A percentile compares a stretch with the other conserved stretches of the same genome.
These are phyloP conservation scores for Pseudoscleropodium purum DNA, from an alignment of 225 moss, liverwort and hornwort genomes.

Conservation along the genomic window DNA sequence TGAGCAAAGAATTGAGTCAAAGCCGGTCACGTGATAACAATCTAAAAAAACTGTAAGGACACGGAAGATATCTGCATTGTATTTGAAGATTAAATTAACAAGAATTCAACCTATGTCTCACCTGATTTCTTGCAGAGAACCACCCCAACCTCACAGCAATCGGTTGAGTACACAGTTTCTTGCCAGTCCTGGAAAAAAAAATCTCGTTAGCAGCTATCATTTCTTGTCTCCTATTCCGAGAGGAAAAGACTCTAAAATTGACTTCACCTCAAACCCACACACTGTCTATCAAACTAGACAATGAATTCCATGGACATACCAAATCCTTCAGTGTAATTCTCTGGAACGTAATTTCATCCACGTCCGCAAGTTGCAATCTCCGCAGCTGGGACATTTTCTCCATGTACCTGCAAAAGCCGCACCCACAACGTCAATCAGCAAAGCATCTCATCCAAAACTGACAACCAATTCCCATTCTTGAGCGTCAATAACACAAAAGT, in stretches of 20 bases:
- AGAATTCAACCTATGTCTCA: not conserved
- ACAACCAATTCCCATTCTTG: not conserved
- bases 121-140: slow-evolving; percentile 56
- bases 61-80: not conserved
- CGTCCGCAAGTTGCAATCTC: slow-evolving; percentile 36
- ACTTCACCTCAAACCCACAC: not conserved
- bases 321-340: slow-evolving; percentile 44
- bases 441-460: not conserved
- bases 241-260: not conserved
- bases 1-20: not conserved
- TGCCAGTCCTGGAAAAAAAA: slow-evolving; percentile 43
- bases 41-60: not conserved
- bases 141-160: slow-evolving; percentile 62
- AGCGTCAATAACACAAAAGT: not conserved
- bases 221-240: not conserved
- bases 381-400: slow-evolving; percentile 37
- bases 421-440: not conserved
- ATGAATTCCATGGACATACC: not conserved
- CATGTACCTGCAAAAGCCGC: slow-evolving; percentile 17
- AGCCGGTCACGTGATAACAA: not conserved
- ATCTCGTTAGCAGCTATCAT: not conserved
- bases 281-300: too few species aligned
- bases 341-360: slow-evolving; percentile 40
- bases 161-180: slow-evolving; percentile 57
- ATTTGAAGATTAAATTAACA: not conserved